Evolutionary conservation across 306 rosid species (phyloP), one percentile per base, ranked within the genome.

Genomic region (Dryas octopetala): DNA sequence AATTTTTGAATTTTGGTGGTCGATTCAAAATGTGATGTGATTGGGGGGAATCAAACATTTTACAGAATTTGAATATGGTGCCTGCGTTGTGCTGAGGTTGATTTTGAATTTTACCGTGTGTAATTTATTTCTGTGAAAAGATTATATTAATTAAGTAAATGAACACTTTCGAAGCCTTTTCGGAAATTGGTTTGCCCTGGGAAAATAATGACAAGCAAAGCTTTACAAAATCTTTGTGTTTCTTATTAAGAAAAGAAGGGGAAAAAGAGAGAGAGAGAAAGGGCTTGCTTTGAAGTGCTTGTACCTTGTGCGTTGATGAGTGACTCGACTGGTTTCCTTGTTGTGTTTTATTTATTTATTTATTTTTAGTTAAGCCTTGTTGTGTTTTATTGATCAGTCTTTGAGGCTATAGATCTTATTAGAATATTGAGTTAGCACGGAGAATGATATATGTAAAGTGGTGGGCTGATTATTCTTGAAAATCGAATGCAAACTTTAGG

Each of bases 21-120:
- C 51, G 76, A 80, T 74, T 47, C 43, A 44, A 32, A 67, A 59
- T 74, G 68, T 55, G 70, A 40, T 10, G 58, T 28, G 79, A 26
- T 80, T 74, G 40, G 26, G 49, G 59, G 65, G 47, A 40, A 49
- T 74, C 4, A 43, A 61, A 59, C 23, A 41, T 14, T 80, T 62
- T 62, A 19, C 3, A 49, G 47, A 11, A 44, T 62, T 67, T 63
- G 54, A 62, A 54, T 63, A 57, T 61, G 55, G 62, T 53, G 46
- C 44, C 4, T 62, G 48, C 26, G 16, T 50, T 52, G 47, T 61
- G 45, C 46, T 43, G 49, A 12, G 72, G 78, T 43, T 61, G 40
- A 48, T 50, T 75, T 75, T 44, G 65, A 75, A 53, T 71, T 71
- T 57, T 15, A 41, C 70, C 1, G 9, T 65, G 16, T 12, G 5